These are phyloP conservation scores for Anaeramoeba ignava DNA, from an alignment of 78 protist species.

Conservation along the genomic window DNA sequence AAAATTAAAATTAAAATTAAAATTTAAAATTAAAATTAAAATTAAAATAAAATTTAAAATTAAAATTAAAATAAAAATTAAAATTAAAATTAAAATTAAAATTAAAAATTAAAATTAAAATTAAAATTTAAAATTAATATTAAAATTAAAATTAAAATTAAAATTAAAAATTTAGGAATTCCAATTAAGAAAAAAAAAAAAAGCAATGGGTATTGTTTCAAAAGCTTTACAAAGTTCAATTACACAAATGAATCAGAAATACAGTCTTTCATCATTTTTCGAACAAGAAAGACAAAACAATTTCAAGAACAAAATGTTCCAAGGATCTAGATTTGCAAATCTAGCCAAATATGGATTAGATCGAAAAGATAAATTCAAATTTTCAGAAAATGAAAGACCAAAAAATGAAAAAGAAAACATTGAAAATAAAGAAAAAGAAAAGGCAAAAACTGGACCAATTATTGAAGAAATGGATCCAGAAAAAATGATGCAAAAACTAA, in stretches of 20 bases:
- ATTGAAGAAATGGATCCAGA: background rate
- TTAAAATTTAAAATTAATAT: too few species aligned
- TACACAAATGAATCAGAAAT: background rate
- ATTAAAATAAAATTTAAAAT: too few species aligned
- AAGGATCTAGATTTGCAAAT: background rate
- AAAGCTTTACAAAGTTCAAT: background rate
- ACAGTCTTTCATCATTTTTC: background rate
- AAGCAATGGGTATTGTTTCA: too few species aligned
- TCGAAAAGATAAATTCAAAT: background rate
- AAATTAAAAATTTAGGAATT: too few species aligned
- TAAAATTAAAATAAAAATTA: too few species aligned
- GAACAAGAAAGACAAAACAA: background rate
- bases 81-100: too few species aligned
- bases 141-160: too few species aligned
- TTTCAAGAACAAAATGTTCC: background rate
- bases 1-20: too few species aligned
- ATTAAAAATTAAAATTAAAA: too few species aligned
- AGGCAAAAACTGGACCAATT: background rate
- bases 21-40: too few species aligned
- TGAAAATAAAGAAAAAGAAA: background rate
- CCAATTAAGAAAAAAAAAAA: too few species aligned
- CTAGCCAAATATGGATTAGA: background rate
- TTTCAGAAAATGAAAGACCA: background rate
- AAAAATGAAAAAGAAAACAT: background rate
- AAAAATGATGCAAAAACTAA: background rate